Conservation (phyloP, 306 rosid genomes). For the barrel medic (Medicago truncatula) region DNA sequence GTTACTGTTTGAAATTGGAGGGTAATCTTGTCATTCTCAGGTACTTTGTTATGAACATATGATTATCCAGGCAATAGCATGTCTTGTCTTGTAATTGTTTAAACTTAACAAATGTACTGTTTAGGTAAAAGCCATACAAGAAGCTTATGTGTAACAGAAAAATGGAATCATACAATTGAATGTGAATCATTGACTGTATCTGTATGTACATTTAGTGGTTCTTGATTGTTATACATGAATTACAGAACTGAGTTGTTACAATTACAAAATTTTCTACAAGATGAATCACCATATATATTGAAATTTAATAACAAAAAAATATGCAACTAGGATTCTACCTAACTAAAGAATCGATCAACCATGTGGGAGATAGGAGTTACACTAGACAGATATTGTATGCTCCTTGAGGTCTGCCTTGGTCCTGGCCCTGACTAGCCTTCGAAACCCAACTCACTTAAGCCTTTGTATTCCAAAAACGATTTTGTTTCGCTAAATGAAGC, state of each 20-base stretch:
- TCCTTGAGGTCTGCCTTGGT: no score
- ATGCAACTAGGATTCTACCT: conserved; percentile 47
- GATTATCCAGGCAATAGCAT: background rate
- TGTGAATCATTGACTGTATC: conserved; percentile 4
- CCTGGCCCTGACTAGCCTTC: no score
- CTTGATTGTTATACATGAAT: conserved; percentile 36
- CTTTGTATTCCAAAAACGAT: no score
- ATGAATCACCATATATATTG: conserved; percentile 46
- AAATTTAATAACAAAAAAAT: conserved; percentile 53
- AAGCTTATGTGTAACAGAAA: no score
- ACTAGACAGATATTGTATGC: conserved; percentile 28
- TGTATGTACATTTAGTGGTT: conserved; percentile 18
- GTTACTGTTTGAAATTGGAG: background rate
- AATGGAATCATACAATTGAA: background rate
- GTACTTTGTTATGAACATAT: background rate
- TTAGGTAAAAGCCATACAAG: no score
- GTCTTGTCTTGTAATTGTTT: background rate
- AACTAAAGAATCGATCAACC: conserved; percentile 39
- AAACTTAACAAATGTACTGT: background rate
- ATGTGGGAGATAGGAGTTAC: background rate
- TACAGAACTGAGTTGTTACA: conserved; percentile 43
- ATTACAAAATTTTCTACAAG: conserved; percentile 52
- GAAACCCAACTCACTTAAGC: no score
- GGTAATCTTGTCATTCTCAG: background rate
- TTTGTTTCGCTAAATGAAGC: conserved; percentile 9